Percentiles rank a stretch among this genome's conserved stretches.
Evolutionary conservation across 2,329 filamentous ascomycete species (phyloP).

Genomic region (Lecanicillium sp.): DNA sequence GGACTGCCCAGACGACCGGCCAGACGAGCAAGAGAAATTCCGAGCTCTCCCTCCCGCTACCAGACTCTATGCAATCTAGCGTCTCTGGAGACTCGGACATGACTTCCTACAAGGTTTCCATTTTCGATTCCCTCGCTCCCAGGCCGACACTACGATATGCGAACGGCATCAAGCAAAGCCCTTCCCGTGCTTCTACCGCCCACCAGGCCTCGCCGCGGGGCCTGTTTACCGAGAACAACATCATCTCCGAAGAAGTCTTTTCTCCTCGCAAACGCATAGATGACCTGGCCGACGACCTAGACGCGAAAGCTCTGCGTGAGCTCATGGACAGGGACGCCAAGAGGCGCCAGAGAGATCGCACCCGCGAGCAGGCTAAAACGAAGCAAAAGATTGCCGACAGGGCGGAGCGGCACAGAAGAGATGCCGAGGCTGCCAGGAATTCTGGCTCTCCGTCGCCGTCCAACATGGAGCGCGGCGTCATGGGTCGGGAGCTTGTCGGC

Average conservation of each 20-base stretch:
- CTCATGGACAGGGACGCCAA: constrained; percentile 85
- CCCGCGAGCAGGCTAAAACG: constrained; percentile 60
- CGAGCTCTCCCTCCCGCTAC: constrained; percentile 67
- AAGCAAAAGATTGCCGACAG: constrained; percentile 59
- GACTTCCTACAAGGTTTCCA: constrained; percentile 69
- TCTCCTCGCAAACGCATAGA: constrained; percentile 58
- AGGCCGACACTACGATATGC: constrained; percentile 76
- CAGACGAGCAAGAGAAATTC: constrained; percentile 59
- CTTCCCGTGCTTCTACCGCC: constrained; percentile 39
- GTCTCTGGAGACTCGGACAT: constrained; percentile 70
- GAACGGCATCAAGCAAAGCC: constrained; percentile 53
- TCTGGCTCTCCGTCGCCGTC: constrained; percentile 45
- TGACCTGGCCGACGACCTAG: constrained; percentile 76
- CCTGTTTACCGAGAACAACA: constrained; percentile 42
- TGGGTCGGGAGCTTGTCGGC: constrained; percentile 52
- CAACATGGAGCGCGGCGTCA: constrained; percentile 54
- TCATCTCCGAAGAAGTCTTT: constrained; percentile 56
- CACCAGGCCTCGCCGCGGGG: constrained; percentile 46
- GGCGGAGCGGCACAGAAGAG: constrained; percentile 59
- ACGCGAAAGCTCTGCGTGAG: constrained; percentile 76
- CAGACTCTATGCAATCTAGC: constrained; percentile 69
- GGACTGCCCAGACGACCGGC: constrained; percentile 42
- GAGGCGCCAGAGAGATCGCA: constrained; percentile 67
- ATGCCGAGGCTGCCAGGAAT: constrained; percentile 49
- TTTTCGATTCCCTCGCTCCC: constrained; percentile 75